phyloP scores from a whole-genome alignment of 495 filamentous ascomycete species.

The Wilcoxina mikolae region DNA sequence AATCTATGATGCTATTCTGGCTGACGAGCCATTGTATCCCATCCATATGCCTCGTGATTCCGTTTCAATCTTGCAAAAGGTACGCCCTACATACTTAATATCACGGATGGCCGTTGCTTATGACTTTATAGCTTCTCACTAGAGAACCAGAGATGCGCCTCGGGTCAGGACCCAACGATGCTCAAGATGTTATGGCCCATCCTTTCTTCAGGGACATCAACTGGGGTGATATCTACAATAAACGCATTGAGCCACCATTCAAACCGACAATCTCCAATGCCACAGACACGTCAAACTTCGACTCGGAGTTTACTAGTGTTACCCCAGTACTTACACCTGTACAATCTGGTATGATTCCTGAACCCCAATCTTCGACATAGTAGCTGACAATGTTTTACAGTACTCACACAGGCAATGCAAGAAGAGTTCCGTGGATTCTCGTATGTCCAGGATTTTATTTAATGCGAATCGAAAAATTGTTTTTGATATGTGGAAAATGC shows the following conservation, averaged over 20 bases:
- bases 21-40: slow-evolving; percentile 93
- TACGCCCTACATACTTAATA: background rate
- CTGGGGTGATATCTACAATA: slow-evolving; percentile 97
- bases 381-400: no score
- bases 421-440: slow-evolving; percentile 99
- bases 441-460: slow-evolving; percentile 65
- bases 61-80: slow-evolving; percentile 90
- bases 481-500: background rate
- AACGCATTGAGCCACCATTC: slow-evolving; percentile 78
- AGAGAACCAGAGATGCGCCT: slow-evolving; percentile 86
- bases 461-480: slow-evolving; percentile 10
- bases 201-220: slow-evolving; percentile 96
- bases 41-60: slow-evolving; percentile 99
- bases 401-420: slow-evolving; percentile 96
- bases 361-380: slow-evolving; percentile 8
- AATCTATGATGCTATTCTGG: slow-evolving; percentile 98
- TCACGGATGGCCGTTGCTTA: background rate
- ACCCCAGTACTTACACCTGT: slow-evolving; percentile 95
- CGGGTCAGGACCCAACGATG: slow-evolving; percentile 89
- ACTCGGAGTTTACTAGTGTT: slow-evolving; percentile 95
- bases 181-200: slow-evolving; percentile 98
- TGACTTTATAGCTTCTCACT: slow-evolving; percentile 48
- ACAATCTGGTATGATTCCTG: slow-evolving; percentile 87
- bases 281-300: slow-evolving; percentile 98
- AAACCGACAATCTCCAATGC: slow-evolving; percentile 72